Conservation (phyloP, 805 yeast genomes). For the Saturnispora bothae region DNA sequence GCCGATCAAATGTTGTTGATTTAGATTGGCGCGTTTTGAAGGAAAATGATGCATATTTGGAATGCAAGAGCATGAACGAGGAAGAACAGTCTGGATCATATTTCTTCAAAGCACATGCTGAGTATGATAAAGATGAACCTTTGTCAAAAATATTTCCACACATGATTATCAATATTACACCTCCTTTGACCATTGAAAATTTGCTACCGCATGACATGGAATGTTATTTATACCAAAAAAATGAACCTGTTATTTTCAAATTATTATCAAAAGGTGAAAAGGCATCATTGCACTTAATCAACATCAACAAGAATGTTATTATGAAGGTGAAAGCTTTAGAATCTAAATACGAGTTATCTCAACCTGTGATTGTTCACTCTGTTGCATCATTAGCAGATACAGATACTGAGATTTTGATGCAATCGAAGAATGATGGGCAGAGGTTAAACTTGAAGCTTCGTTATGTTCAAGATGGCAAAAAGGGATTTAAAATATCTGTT, state of each 20-base stretch:
- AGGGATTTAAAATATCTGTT: conserved; percentile 57
- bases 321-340: conserved; percentile 56
- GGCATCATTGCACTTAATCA: conserved; percentile 72
- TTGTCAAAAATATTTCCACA: conserved; percentile 73
- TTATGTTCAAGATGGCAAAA: conserved; percentile 42
- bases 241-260: conserved; percentile 57
- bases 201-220: conserved; percentile 72
- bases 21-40: conserved; percentile 58
- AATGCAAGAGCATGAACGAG: conserved; percentile 39
- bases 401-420: conserved; percentile 36
- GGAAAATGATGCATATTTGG: conserved; percentile 40
- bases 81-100: conserved; percentile 27
- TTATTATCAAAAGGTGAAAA: conserved; percentile 51
- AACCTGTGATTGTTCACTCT: conserved; percentile 64
- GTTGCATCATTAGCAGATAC: conserved; percentile 25
- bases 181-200: conserved; percentile 82
- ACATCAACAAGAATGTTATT: conserved; percentile 45
- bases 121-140: conserved; percentile 55
- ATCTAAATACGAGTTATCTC: conserved; percentile 53
- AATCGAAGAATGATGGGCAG: conserved; percentile 55
- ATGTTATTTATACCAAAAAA: conserved; percentile 69
- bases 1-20: conserved; percentile 12
- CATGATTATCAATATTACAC: conserved; percentile 62
- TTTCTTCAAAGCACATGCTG: conserved; percentile 65
- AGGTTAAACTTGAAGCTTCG: conserved; percentile 50